A percentile compares a stretch with the other conserved stretches of the same genome.
phyloP scores from a whole-genome alignment of 2,329 filamentous ascomycete species.

The Calcarisporium arbuscula region DNA sequence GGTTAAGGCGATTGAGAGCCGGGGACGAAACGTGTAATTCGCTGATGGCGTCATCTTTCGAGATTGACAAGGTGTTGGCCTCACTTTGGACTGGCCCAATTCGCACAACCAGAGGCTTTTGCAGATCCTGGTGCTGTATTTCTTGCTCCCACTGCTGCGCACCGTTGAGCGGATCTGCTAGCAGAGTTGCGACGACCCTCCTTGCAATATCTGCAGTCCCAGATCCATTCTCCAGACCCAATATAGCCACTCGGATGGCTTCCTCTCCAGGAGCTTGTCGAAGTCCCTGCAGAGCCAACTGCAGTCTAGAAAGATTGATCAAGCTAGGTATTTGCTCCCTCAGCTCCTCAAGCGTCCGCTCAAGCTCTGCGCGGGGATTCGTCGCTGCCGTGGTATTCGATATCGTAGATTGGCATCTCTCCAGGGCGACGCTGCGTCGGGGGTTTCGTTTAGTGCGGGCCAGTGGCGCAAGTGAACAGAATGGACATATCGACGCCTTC shows the following conservation, averaged over 20 bases:
- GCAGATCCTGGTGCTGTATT: slow-evolving; percentile 44
- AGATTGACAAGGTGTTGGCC: slow-evolving; percentile 20
- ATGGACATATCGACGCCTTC: slow-evolving; percentile 20
- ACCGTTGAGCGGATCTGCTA: slow-evolving; percentile 62
- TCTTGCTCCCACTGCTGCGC: slow-evolving; percentile 62
- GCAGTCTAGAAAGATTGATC: slow-evolving; percentile 62
- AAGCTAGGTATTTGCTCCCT: slow-evolving; percentile 54
- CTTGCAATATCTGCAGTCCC: slow-evolving; percentile 45
- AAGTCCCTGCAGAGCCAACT: slow-evolving; percentile 63
- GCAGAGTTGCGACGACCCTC: slow-evolving; percentile 59
- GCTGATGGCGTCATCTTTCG: slow-evolving; percentile 35
- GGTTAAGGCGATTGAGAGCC: slow-evolving; percentile 50
- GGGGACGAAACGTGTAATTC: slow-evolving; percentile 60
- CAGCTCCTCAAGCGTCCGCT: slow-evolving; percentile 52
- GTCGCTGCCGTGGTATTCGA: slow-evolving; percentile 11
- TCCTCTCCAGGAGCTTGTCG: slow-evolving; percentile 50
- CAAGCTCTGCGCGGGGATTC: slow-evolving; percentile 46
- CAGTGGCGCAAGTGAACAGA: slow-evolving; percentile 22
- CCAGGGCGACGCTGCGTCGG: slow-evolving; percentile 16
- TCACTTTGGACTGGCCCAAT: slow-evolving; percentile 30
- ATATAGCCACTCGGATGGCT: slow-evolving; percentile 51
- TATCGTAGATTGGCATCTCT: slow-evolving; percentile 23
- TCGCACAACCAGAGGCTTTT: slow-evolving; percentile 57
- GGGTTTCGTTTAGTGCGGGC: slow-evolving; percentile 12
- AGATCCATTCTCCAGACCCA: slow-evolving; percentile 37